Base-by-base conservation (phyloP, 768 basidiomycete species). In the Lactarius quietus region DNA sequence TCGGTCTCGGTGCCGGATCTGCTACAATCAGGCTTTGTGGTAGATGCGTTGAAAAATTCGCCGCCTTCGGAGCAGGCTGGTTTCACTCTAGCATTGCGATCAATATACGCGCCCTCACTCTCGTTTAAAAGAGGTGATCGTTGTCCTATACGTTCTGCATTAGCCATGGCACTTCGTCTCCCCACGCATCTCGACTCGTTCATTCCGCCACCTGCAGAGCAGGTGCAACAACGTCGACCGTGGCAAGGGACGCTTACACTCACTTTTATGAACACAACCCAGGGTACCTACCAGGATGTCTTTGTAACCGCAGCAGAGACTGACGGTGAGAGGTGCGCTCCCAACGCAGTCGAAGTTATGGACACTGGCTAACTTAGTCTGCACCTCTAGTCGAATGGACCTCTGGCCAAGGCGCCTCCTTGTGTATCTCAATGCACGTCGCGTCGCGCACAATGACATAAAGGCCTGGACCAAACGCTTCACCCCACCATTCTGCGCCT, bases 281-380 rank as follows among this genome's bases (percentile, higher is more conserved):
- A 78, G 77, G 69, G 76, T 75, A 80, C 74, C 69, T 59, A 61
- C 36, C 83, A 84, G 71, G 80, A 82, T 65, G 78, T 87, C 57
- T 79, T 76, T 59, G 84, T 86, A 70, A 85, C 85, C 33, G 86
- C 85, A 29, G 85, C 86, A 51, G 87, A 88, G 76, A 87, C 84
- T 38, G 86, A 87, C 72, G 86, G 86, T n/a, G 84, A 88, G 70
- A 85, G 81, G 87, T 88, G 79, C 73, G 85, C 80, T 56, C 63
- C 55, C 48, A 45, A 57, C 60, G 43, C 28, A 12, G 43, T 33
- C 51, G 15, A 43, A 38, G 63, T 61, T 64, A 15, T 54, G 48
- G 51, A 48, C 41, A 23, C 31, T 18, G 8, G 20, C 53, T 63
- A 45, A 67, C 60, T 59, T 61, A 48, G 57, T 45, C 53, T 61